Conservation (phyloP, 169 alveolate species). For the Fabrea salina region DNA sequence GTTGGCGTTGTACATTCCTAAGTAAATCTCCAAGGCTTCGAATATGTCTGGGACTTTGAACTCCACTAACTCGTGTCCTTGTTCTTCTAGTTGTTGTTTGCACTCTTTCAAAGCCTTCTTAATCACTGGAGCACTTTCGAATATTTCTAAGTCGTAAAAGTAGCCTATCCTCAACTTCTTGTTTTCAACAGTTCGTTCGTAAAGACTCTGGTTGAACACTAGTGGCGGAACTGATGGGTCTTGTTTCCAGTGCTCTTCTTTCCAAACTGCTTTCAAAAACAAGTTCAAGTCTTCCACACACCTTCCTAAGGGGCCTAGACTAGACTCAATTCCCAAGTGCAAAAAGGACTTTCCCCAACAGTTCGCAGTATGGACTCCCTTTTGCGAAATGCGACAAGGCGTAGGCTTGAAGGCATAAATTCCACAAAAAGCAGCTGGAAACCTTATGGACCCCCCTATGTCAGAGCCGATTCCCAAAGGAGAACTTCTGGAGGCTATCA, state of each 20-base stretch:
- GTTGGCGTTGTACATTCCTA: too few species aligned
- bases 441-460: constrained; percentile 48
- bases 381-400: background rate
- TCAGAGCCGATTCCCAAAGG: constrained; percentile 48
- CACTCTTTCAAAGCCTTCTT: background rate
- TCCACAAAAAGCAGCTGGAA: constrained; percentile 47
- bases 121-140: background rate
- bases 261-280: background rate
- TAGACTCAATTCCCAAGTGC: too few species aligned
- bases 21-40: too few species aligned
- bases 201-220: background rate
- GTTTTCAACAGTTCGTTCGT: background rate
- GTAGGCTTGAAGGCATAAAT: constrained; percentile 42
- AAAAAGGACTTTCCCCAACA: too few species aligned
- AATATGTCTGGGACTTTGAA: background rate
- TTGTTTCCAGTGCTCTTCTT: background rate
- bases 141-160: background rate
- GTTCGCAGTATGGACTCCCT: too few species aligned
- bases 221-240: background rate
- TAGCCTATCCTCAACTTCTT: background rate
- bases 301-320: constrained; percentile 27
- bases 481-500: constrained; percentile 29
- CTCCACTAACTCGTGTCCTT: background rate
- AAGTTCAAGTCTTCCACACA: background rate
- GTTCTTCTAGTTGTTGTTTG: background rate